Percentiles rank a stretch among this genome's conserved stretches.
Conservation (phyloP, 371 early-diverging fungal species). For the Mortierella sp. region DNA sequence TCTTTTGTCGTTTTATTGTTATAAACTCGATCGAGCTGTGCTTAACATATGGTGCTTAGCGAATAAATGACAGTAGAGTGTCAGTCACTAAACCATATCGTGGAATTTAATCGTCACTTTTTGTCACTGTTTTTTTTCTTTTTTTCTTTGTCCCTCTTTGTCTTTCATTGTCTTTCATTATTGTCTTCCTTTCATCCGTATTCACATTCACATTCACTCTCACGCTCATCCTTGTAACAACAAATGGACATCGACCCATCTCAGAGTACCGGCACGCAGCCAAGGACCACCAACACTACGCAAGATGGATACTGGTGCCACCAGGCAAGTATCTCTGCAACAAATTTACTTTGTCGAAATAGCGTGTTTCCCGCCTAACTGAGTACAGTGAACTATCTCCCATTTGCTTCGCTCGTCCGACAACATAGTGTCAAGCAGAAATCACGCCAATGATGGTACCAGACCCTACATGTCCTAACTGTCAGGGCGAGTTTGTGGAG, state of each 20-base stretch:
- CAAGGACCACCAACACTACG: not conserved
- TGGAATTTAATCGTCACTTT: not conserved
- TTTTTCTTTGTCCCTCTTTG: not conserved
- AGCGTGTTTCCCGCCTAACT: not conserved
- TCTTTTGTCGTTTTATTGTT: not conserved
- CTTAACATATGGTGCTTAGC: not conserved
- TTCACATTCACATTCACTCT: not conserved
- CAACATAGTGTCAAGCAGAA: slow-evolving; percentile 34
- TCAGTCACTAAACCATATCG: not conserved
- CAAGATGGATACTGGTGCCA: slow-evolving; percentile 27
- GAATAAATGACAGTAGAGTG: not conserved
- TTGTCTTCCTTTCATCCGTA: not conserved
- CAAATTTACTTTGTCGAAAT: not conserved
- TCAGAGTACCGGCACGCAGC: not conserved
- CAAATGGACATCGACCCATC: not conserved
- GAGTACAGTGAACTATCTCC: not conserved
- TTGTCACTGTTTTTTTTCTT: not conserved
- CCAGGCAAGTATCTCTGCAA: slow-evolving; percentile 11
- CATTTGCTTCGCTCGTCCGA: not conserved
- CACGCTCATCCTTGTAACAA: slow-evolving; percentile 1
- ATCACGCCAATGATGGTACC: slow-evolving; percentile 59
- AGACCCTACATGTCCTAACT: slow-evolving; percentile 74
- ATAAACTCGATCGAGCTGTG: not conserved
- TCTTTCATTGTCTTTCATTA: too few relatives aligned
- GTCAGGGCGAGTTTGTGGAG: slow-evolving; percentile 75